Percentiles rank a stretch among this genome's conserved stretches.
These are phyloP conservation scores for Protea cynaroides DNA, from an alignment of 164 flowering plant genomes.

Conservation along the genomic window DNA sequence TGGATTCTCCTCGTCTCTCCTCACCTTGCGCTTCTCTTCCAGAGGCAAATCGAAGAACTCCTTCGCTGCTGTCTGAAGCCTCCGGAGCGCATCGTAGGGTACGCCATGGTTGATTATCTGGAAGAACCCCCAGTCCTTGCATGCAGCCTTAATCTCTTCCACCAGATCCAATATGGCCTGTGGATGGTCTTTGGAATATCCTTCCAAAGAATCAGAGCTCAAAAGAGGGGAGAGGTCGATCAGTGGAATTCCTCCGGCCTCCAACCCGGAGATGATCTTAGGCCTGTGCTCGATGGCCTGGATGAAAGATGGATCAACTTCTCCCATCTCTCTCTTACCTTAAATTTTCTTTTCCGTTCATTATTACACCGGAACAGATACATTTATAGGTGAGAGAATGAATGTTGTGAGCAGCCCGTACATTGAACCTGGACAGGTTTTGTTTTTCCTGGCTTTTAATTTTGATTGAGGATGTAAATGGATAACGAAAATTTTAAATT, in stretches of 20 bases:
- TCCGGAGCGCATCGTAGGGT: constrained; percentile 19
- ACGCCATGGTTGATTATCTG: constrained; percentile 69
- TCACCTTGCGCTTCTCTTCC: too few relatives aligned
- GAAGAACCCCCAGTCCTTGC: constrained; percentile 71
- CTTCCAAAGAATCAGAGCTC: constrained; percentile 1
- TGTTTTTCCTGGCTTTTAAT: too few relatives aligned
- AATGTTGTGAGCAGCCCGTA: too few relatives aligned
- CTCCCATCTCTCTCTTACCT: constrained; percentile 36
- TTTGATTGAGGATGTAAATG: too few relatives aligned
- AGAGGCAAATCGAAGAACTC: constrained; percentile 35
- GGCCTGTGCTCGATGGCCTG: constrained; percentile 49
- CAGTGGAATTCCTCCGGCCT: not conserved
- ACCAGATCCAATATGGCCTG: constrained; percentile 10
- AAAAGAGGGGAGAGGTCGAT: constrained; percentile 42
- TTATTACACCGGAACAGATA: too few relatives aligned
- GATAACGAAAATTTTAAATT: too few relatives aligned
- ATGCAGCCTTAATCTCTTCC: constrained; percentile 36
- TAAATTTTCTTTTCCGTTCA: too few relatives aligned
- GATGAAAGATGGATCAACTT: constrained; percentile 37
- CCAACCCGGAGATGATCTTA: constrained; percentile 31
- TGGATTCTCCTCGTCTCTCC: too few relatives aligned
- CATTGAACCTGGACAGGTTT: too few relatives aligned
- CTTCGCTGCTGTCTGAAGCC: constrained; percentile 24
- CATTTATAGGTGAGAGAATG: too few relatives aligned
- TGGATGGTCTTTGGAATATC: not conserved